Percentiles rank a stretch among this genome's conserved stretches.
Conservation (phyloP, 352 stramenopile genomes). For the Phytophthora quininea region DNA sequence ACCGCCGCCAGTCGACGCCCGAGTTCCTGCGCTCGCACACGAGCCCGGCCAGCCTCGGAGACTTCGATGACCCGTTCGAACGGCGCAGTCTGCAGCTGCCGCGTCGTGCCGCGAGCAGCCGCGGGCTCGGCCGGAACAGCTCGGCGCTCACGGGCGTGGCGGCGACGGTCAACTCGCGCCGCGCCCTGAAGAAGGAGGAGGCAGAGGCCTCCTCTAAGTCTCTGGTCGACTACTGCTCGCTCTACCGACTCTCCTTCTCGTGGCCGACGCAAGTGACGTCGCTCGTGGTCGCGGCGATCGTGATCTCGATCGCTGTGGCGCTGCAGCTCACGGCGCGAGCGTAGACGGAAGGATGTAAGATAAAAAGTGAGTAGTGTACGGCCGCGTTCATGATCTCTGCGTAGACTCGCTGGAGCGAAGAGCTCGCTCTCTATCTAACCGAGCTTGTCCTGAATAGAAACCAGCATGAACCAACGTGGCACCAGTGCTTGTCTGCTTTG, state of each 20-base stretch:
- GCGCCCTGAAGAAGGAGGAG: slow-evolving; percentile 3
- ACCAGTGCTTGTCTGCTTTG: not conserved
- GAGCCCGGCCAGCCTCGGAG: slow-evolving; percentile 18
- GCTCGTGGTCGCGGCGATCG: slow-evolving; percentile 21
- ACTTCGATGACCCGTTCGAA: slow-evolving; percentile 16
- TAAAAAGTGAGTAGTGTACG: slow-evolving; percentile 20
- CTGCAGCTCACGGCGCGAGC: slow-evolving; percentile 24
- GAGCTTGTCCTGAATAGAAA: slow-evolving; percentile 13
- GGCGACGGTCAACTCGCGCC: slow-evolving; percentile 4
- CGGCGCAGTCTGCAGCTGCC: slow-evolving; percentile 32
- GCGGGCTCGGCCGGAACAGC: slow-evolving; percentile 8
- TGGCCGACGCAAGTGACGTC: slow-evolving; percentile 29
- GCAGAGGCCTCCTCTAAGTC: slow-evolving; percentile 1
- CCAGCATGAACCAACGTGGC: slow-evolving; percentile 15
- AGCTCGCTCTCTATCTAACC: not conserved
- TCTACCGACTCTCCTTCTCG: slow-evolving; percentile 18
- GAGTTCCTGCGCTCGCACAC: slow-evolving; percentile 35
- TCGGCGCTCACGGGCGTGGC: not conserved
- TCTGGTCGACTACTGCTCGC: slow-evolving; percentile 14
- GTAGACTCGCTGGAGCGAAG: not conserved
- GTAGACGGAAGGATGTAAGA: slow-evolving; percentile 26
- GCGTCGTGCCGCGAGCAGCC: slow-evolving; percentile 13
- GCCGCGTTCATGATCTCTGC: slow-evolving; percentile 32
- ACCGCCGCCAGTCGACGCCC: slow-evolving; percentile 46
- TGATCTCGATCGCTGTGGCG: slow-evolving; percentile 22